phyloP scores from a whole-genome alignment of 345 rosid species.

The Brassica cretica region DNA sequence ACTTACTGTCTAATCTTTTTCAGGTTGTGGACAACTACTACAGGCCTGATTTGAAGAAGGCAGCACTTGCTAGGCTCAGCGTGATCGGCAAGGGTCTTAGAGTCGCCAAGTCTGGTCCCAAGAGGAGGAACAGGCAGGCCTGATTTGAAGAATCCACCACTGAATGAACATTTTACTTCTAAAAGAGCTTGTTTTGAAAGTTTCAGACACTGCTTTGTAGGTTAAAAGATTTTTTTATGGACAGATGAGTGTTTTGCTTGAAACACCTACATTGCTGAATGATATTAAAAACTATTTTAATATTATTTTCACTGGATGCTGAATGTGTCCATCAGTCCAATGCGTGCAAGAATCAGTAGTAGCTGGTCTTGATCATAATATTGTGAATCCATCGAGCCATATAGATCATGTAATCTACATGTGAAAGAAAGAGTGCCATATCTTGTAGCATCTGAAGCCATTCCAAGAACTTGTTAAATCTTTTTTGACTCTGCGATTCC shows the following conservation, averaged over 20 bases:
- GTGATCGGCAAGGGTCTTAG: slow-evolving; percentile 61
- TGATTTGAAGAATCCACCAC: slow-evolving; percentile 11
- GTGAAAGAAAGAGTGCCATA: too few species aligned
- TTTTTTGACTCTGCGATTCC: too few species aligned
- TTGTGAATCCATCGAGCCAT: too few species aligned
- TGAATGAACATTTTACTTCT: background rate
- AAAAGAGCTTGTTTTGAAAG: background rate
- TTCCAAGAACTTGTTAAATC: too few species aligned
- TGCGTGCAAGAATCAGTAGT: too few species aligned
- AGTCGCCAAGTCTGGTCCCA: slow-evolving; percentile 68
- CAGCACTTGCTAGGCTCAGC: slow-evolving; percentile 72
- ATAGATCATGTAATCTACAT: too few species aligned
- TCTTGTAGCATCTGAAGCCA: too few species aligned
- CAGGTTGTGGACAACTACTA: slow-evolving; percentile 72
- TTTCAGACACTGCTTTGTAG: background rate
- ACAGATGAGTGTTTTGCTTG: background rate
- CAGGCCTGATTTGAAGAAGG: slow-evolving; percentile 72
- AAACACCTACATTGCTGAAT: background rate
- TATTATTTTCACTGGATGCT: background rate
- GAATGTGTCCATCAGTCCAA: too few species aligned
- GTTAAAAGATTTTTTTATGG: background rate
- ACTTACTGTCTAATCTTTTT: background rate
- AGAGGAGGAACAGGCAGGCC: slow-evolving; percentile 66
- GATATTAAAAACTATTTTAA: background rate
- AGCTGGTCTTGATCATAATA: too few species aligned